phyloP scores from a whole-genome alignment of 495 filamentous ascomycete genomes.

The Lindgomyces ingoldianus region DNA sequence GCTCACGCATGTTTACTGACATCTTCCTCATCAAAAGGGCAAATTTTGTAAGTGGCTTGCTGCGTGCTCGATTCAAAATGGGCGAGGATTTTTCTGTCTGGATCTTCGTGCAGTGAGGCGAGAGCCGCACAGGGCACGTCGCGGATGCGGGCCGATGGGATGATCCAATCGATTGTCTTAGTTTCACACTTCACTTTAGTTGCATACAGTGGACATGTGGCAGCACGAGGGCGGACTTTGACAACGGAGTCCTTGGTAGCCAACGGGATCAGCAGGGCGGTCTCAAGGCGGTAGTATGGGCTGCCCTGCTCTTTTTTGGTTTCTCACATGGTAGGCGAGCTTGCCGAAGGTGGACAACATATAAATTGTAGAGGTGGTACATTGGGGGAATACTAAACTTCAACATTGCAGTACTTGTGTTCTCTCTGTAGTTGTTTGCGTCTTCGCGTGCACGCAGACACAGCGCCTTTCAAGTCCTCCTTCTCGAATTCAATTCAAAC shows the following conservation, averaged over 20 bases:
- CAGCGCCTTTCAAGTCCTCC: conserved; percentile 3
- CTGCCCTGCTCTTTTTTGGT: conserved; percentile 20
- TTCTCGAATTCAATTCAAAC: neutral
- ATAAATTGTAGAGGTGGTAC: conserved; percentile 20
- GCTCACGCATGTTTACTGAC: conserved; percentile 8
- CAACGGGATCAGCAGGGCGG: conserved; percentile 32
- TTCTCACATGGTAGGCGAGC: conserved; percentile 1
- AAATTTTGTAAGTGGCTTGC: neutral
- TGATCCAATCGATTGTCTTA: conserved; percentile 21
- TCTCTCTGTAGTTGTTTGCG: conserved; percentile 10
- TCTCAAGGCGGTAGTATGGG: conserved; percentile 26
- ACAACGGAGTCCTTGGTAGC: conserved; percentile 28
- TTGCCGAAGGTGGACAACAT: conserved; percentile 10
- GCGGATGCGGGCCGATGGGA: conserved; percentile 25
- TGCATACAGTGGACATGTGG: conserved; percentile 35
- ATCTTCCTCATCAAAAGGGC: conserved; percentile 11
- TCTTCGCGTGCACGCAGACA: conserved; percentile 12
- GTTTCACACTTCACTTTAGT: conserved; percentile 13
- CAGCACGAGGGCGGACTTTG: conserved; percentile 28
- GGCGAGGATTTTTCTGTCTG: conserved; percentile 8
- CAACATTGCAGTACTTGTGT: neutral
- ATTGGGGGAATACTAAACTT: neutral
- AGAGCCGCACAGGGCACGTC: conserved; percentile 24
- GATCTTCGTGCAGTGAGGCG: conserved; percentile 26
- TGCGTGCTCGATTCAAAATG: conserved; percentile 2